phyloP scores from a whole-genome alignment of 768 basidiomycete species.

The Leccinum arenicola region DNA sequence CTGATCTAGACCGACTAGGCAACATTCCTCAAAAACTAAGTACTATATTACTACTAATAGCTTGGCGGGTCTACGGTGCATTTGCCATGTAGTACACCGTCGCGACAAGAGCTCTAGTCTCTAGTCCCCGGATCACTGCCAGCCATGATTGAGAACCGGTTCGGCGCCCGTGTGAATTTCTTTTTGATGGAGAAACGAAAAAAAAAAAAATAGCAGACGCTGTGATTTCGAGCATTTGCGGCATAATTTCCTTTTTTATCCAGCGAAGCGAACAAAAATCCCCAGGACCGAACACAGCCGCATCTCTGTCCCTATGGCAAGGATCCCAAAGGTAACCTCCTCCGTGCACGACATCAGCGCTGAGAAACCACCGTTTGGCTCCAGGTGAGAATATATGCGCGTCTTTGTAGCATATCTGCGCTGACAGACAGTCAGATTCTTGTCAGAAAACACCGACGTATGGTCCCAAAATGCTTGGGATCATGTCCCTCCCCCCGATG shows the following conservation, averaged over 20 bases:
- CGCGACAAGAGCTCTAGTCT: too few relatives aligned
- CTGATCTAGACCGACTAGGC: neutral
- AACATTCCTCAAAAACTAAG: neutral
- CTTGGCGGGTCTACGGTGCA: too few relatives aligned
- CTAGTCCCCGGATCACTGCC: neutral
- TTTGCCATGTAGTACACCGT: neutral
- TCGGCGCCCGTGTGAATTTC: too few relatives aligned
- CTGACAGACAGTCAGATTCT: conserved; percentile 46
- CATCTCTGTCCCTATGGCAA: conserved; percentile 5
- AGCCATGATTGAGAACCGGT: neutral
- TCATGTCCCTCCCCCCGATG: conserved; percentile 79
- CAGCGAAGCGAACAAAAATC: neutral
- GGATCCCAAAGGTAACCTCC: conserved; percentile 42
- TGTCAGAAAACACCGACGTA: conserved; percentile 66
- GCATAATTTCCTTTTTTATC: neutral
- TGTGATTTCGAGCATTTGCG: too few relatives aligned
- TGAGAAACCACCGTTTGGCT: conserved; percentile 67
- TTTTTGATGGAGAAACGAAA: too few relatives aligned
- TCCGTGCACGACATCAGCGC: conserved; percentile 61
- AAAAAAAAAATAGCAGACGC: too few relatives aligned
- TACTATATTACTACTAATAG: too few relatives aligned
- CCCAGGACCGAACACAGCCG: too few relatives aligned
- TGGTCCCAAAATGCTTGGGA: conserved; percentile 93
- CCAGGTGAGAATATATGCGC: conserved; percentile 43
- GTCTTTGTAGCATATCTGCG: neutral